A percentile compares a stretch with the other conserved stretches of the same genome.
Evolutionary conservation across 495 filamentous ascomycete genomes (phyloP).

Genomic region (Massariosphaeria phaeospora): DNA sequence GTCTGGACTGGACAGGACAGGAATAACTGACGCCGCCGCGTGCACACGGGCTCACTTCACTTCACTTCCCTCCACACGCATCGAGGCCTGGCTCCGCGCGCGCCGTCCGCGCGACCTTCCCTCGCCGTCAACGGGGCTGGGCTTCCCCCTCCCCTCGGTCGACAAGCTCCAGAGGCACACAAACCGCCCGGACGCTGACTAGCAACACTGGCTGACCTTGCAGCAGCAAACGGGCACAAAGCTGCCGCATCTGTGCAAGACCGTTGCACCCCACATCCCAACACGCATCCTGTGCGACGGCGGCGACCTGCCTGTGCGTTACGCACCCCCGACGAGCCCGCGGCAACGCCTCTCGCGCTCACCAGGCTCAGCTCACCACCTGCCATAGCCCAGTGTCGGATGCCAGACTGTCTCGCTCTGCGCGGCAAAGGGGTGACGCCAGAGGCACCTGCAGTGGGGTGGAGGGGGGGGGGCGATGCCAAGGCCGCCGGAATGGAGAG

Average conservation of each 20-base stretch:
- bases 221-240: neutral
- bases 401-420: constrained; percentile 1
- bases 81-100: too few species aligned
- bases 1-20: too few species aligned
- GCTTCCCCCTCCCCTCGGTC: too few species aligned
- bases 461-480: too few species aligned
- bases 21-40: too few species aligned
- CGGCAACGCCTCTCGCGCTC: neutral
- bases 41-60: too few species aligned
- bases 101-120: too few species aligned
- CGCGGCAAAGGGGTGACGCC: neutral
- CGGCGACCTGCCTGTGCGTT: neutral
- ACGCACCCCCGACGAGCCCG: neutral
- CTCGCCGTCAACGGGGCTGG: too few species aligned
- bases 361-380: too few species aligned
- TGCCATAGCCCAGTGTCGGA: neutral
- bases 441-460: too few species aligned
- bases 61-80: too few species aligned
- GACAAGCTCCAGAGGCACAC: neutral
- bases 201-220: constrained; percentile 20
- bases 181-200: constrained; percentile 1
- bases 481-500: too few species aligned
- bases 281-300: constrained; percentile 21
- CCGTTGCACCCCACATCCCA: constrained; percentile 22
- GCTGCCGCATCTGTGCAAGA: constrained; percentile 6